Evolutionary conservation across 2,329 filamentous ascomycete species (phyloP).

Genomic region (Colletotrichum shisoi): DNA sequence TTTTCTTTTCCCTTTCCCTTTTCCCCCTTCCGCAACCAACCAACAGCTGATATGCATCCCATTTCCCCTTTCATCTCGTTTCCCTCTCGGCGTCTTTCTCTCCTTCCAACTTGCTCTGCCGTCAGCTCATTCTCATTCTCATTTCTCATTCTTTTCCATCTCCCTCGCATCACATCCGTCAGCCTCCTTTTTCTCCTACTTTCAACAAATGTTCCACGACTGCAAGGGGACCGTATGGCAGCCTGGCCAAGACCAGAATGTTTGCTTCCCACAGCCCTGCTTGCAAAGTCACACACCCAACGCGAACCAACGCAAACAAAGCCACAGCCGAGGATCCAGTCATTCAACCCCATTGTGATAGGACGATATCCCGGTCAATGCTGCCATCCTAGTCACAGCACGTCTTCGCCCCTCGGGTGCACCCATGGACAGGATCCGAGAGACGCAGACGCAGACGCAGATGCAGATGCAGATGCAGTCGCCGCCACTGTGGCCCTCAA

Average conservation of each 20-base stretch:
- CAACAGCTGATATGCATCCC: no score
- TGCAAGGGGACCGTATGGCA: not conserved
- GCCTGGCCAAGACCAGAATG: not conserved
- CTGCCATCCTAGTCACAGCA: not conserved
- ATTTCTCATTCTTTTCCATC: not conserved
- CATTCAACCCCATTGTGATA: not conserved
- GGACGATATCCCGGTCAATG: not conserved
- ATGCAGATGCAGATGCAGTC: no score
- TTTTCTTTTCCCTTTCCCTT: no score
- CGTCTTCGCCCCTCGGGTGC: constrained; percentile 1
- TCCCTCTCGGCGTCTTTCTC: no score
- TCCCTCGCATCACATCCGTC: no score
- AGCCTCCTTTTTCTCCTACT: not conserved
- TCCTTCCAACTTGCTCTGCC: not conserved
- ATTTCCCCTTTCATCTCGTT: no score
- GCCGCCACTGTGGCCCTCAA: no score
- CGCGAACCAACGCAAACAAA: not conserved
- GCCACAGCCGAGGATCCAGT: not conserved
- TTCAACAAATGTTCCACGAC: not conserved
- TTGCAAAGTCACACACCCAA: not conserved
- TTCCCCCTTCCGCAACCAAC: no score
- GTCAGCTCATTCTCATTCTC: not conserved
- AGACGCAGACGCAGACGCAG: not conserved
- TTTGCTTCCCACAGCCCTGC: constrained; percentile 11
- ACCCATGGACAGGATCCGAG: not conserved